Conservation (phyloP, 2,329 filamentous ascomycete genomes). For the Parastagonospora nodorum region DNA sequence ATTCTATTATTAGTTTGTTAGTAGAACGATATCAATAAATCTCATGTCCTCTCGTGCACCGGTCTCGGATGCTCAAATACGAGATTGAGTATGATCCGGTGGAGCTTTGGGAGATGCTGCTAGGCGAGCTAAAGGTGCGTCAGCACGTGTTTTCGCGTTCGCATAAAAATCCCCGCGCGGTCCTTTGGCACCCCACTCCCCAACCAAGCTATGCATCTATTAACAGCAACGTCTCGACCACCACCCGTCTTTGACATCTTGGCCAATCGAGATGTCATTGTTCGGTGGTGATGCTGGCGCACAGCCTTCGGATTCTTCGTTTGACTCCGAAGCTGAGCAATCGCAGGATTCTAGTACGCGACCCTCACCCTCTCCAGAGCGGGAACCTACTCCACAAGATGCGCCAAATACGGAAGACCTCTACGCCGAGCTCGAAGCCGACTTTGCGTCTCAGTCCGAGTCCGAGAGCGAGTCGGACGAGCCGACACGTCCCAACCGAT, state of each 20-base stretch:
- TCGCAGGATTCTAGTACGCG: constrained; percentile 5
- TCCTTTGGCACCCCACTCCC: constrained; percentile 6
- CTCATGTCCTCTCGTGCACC: too few relatives aligned
- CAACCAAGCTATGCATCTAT: constrained; percentile 7
- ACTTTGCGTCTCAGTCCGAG: constrained; percentile 7
- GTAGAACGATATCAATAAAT: too few relatives aligned
- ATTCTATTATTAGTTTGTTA: too few relatives aligned
- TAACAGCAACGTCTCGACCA: neutral
- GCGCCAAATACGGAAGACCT: constrained; percentile 9
- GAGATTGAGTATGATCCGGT: too few relatives aligned
- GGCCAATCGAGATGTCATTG: constrained; percentile 43
- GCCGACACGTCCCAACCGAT: constrained; percentile 66
- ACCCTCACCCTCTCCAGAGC: constrained; percentile 10
- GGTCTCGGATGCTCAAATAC: too few relatives aligned
- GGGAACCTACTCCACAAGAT: constrained; percentile 11
- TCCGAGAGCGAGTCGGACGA: constrained; percentile 21
- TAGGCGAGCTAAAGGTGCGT: too few relatives aligned
- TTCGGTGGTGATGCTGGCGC: constrained; percentile 40
- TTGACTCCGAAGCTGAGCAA: constrained; percentile 14
- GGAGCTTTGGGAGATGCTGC: too few relatives aligned
- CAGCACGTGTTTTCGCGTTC: constrained; percentile 18
- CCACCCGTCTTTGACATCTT: constrained; percentile 19
- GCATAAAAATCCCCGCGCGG: constrained; percentile 13
- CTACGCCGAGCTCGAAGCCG: constrained; percentile 1
- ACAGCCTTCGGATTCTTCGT: constrained; percentile 14